Percentiles rank a stretch among this genome's conserved stretches.
These are phyloP conservation scores for Phytopythium litorale DNA, from an alignment of 352 stramenopile genomes.

Conservation along the genomic window DNA sequence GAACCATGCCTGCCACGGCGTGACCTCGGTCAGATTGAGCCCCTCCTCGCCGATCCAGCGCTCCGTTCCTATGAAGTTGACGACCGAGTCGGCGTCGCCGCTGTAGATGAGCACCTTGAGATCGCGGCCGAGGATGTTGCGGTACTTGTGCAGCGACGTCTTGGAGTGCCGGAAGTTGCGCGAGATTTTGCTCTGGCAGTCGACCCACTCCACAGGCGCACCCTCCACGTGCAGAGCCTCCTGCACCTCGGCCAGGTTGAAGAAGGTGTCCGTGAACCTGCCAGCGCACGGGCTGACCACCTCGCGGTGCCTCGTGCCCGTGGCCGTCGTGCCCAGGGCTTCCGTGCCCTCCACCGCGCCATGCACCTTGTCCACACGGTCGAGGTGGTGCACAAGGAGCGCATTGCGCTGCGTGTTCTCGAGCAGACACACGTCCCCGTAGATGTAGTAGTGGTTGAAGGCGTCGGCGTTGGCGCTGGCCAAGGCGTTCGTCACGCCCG, in stretches of 20 bases:
- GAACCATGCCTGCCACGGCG: constrained; percentile 73
- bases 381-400: constrained; percentile 30
- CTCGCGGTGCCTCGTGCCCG: constrained; percentile 35
- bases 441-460: constrained; percentile 75
- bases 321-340: background rate
- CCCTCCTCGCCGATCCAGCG: constrained; percentile 72
- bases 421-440: constrained; percentile 59
- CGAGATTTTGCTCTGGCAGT: constrained; percentile 21
- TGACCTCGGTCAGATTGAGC: constrained; percentile 57
- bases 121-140: constrained; percentile 45
- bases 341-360: background rate
- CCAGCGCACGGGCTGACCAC: constrained; percentile 49
- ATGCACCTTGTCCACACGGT: background rate
- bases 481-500: constrained; percentile 38
- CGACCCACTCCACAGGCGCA: background rate
- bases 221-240: constrained; percentile 50
- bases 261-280: constrained; percentile 43
- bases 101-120: constrained; percentile 73
- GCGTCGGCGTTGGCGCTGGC: constrained; percentile 30
- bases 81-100: constrained; percentile 73
- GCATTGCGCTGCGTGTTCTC: constrained; percentile 44
- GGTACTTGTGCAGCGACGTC: constrained; percentile 63
- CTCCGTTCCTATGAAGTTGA: constrained; percentile 89
- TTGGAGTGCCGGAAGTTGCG: constrained; percentile 10
- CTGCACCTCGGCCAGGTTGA: constrained; percentile 50